These are phyloP conservation scores for Turritis glabra DNA, from an alignment of 345 rosid genomes.

Conservation along the genomic window DNA sequence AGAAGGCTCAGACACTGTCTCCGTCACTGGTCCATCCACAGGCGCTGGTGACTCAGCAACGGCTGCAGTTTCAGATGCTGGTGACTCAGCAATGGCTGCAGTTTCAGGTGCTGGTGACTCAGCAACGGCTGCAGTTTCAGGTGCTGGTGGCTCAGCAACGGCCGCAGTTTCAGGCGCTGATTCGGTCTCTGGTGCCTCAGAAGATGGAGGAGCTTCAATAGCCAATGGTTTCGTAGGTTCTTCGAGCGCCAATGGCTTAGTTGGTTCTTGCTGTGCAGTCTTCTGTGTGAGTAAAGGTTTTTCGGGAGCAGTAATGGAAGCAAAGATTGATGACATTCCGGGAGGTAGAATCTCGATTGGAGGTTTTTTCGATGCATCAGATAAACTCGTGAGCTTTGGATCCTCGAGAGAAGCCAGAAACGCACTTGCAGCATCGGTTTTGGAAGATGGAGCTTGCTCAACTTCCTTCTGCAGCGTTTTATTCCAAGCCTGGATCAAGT, in stretches of 20 bases:
- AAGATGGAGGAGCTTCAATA: conserved; percentile 51
- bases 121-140: conserved; percentile 31
- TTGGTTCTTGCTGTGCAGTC: conserved; percentile 58
- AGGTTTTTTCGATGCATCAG: conserved; percentile 80
- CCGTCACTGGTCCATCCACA: conserved; percentile 30
- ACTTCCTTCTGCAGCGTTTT: conserved; percentile 85
- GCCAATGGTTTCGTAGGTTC: conserved; percentile 49
- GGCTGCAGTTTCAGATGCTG: conserved; percentile 27
- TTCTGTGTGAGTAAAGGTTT: conserved; percentile 54
- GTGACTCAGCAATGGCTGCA: conserved; percentile 23
- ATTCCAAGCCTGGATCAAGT: conserved; percentile 89
- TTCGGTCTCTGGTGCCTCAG: conserved; percentile 40
- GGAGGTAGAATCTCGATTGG: conserved; percentile 93
- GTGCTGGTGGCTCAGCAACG: conserved; percentile 24
- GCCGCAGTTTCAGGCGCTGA: conserved; percentile 30
- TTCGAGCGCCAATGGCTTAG: conserved; percentile 45
- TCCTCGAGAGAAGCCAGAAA: conserved; percentile 90
- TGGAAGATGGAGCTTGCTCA: conserved; percentile 65
- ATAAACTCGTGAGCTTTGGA: conserved; percentile 82
- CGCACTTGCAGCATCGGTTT: conserved; percentile 93
- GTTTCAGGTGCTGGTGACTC: conserved; percentile 37
- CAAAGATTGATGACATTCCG: conserved; percentile 84
- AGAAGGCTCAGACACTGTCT: conserved; percentile 37
- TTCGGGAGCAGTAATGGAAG: conserved; percentile 70
- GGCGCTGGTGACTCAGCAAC: conserved; percentile 19